Evolutionary conservation across 2,329 filamentous ascomycete genomes (phyloP).

Genomic region (Cladophialophora immunda): DNA sequence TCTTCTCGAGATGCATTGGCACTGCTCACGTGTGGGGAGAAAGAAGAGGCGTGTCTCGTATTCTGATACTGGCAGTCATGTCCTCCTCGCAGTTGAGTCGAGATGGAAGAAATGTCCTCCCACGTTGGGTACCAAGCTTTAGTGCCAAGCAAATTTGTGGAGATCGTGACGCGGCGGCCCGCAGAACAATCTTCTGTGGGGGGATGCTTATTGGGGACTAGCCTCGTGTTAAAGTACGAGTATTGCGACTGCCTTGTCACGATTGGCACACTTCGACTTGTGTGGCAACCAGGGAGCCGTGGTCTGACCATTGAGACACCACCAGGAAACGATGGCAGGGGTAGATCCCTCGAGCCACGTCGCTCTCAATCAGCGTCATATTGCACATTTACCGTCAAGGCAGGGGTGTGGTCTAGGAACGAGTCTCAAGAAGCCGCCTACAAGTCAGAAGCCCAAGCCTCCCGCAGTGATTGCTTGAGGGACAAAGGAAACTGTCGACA

Average conservation of each 20-base stretch:
- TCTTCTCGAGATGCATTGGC: background rate
- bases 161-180: constrained; percentile 1
- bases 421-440: too few species aligned
- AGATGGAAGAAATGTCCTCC: background rate
- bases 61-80: constrained; percentile 1
- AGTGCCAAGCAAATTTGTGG: background rate
- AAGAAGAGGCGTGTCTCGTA: constrained; percentile 1
- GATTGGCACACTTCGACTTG: background rate
- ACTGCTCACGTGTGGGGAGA: background rate
- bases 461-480: background rate
- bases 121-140: background rate
- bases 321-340: constrained; percentile 1
- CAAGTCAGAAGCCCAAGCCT: too few species aligned
- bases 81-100: background rate
- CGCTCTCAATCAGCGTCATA: background rate
- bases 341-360: background rate
- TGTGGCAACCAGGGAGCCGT: background rate
- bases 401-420: too few species aligned
- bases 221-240: background rate
- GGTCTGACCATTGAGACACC: background rate
- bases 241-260: background rate
- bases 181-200: background rate
- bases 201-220: background rate
- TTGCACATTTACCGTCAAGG: too few species aligned
- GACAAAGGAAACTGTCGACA: background rate